phyloP scores from a whole-genome alignment of 2,329 filamentous ascomycete genomes.

The Tolypocladium inflatum region DNA sequence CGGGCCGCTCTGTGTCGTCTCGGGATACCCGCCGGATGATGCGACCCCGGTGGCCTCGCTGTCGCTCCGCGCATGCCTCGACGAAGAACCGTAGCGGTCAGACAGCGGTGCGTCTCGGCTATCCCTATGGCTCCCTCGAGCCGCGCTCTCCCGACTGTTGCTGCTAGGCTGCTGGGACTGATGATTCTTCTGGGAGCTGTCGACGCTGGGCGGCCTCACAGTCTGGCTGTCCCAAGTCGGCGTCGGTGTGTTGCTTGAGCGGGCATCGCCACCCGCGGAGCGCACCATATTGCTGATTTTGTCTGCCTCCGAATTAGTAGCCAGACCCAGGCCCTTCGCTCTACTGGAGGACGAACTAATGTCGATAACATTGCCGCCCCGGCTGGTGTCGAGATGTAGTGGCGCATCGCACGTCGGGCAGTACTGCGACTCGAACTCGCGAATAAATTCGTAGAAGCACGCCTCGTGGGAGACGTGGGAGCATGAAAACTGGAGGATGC shows the following conservation, averaged over 20 bases:
- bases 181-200: constrained; percentile 27
- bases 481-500: constrained; percentile 91
- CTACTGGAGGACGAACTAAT: constrained; percentile 50
- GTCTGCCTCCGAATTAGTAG: constrained; percentile 44
- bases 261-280: constrained; percentile 58
- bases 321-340: constrained; percentile 10
- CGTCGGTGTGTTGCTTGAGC: constrained; percentile 41
- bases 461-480: constrained; percentile 96
- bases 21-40: constrained; percentile 72
- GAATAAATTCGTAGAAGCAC: constrained; percentile 98
- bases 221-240: constrained; percentile 62
- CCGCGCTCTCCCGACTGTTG: constrained; percentile 18
- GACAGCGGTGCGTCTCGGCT: constrained; percentile 36
- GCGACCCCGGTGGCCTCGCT: constrained; percentile 66
- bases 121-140: constrained; percentile 35
- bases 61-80: constrained; percentile 63
- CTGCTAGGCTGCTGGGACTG: constrained; percentile 20
- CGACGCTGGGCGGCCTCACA: constrained; percentile 42
- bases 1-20: constrained; percentile 60
- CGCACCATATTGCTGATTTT: constrained; percentile 92
- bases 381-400: constrained; percentile 81
- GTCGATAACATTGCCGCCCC: constrained; percentile 86
- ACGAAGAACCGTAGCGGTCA: constrained; percentile 32
- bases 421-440: constrained; percentile 86
- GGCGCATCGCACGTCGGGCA: constrained; percentile 92